Evolutionary conservation across 768 basidiomycete species (phyloP).

Genomic region (Mycena galopus): DNA sequence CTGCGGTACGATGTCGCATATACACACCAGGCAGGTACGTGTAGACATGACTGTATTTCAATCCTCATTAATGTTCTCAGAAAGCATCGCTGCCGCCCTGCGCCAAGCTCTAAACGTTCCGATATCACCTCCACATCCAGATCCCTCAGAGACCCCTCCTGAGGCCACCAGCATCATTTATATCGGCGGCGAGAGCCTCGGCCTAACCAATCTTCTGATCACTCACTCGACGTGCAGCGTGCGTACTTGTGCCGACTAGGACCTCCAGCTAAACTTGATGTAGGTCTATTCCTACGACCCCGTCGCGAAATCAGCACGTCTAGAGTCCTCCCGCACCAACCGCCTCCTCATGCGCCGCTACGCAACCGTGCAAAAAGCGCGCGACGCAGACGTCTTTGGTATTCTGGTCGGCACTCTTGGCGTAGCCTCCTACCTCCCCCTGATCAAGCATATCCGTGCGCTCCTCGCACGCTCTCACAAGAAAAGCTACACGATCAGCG

Average conservation of each 20-base stretch:
- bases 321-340: conserved; percentile 81
- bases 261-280: not conserved
- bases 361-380: conserved; percentile 85
- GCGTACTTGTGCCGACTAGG: conserved; percentile 34
- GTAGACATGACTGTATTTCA: not conserved
- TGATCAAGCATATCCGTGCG: conserved; percentile 85
- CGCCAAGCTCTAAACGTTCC: conserved; percentile 45
- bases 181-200: conserved; percentile 85
- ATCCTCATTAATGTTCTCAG: conserved; percentile 7
- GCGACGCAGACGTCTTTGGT: conserved; percentile 94
- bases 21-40: conserved; percentile 72
- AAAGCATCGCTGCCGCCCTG: conserved; percentile 25
- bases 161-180: conserved; percentile 55
- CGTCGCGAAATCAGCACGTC: conserved; percentile 51
- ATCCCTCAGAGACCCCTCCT: conserved; percentile 17
- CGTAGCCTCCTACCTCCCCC: conserved; percentile 87
- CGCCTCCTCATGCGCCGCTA: conserved; percentile 92
- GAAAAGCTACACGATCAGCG: conserved; percentile 95
- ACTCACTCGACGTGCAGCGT: conserved; percentile 80
- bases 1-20: conserved; percentile 86
- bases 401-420: conserved; percentile 96
- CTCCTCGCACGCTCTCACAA: conserved; percentile 77
- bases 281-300: conserved; percentile 89
- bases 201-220: conserved; percentile 88
- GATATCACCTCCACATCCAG: conserved; percentile 20